Evolutionary conservation across 352 stramenopile species (phyloP).

Genomic region (Pythium brassicae): DNA sequence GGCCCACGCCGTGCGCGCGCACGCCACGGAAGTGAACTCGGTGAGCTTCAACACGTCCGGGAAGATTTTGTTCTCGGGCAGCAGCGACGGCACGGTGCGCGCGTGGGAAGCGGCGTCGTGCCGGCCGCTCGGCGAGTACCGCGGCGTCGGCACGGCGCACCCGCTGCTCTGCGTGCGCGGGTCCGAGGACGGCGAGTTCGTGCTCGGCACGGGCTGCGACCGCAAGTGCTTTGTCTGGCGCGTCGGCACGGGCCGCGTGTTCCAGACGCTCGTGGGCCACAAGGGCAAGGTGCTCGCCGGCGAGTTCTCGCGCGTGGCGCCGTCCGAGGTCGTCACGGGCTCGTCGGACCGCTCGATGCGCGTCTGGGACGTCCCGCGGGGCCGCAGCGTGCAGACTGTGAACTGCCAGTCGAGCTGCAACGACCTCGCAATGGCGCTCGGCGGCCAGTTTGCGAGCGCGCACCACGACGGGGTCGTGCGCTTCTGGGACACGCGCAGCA

Average conservation of each 20-base stretch:
- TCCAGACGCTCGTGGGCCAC: constrained; percentile 80
- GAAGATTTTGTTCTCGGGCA: constrained; percentile 80
- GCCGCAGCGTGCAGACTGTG: constrained; percentile 65
- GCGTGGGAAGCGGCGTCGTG: constrained; percentile 64
- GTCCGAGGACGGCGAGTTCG: constrained; percentile 69
- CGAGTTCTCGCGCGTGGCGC: constrained; percentile 57
- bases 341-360: constrained; percentile 72
- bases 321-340: constrained; percentile 71
- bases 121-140: constrained; percentile 64
- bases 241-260: constrained; percentile 72
- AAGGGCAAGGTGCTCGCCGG: constrained; percentile 81
- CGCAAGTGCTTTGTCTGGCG: constrained; percentile 85
- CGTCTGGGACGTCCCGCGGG: constrained; percentile 68
- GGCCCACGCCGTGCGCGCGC: constrained; percentile 60
- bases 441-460: constrained; percentile 68
- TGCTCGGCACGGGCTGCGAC: constrained; percentile 77
- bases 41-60: constrained; percentile 81
- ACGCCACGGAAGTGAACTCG: constrained; percentile 82
- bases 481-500: constrained; percentile 71
- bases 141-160: constrained; percentile 72
- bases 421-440: constrained; percentile 54
- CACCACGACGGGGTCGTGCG: constrained; percentile 76
- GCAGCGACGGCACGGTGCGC: constrained; percentile 76
- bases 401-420: constrained; percentile 82
- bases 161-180: constrained; percentile 76